Percentiles rank a stretch among this genome's conserved stretches.
These are phyloP conservation scores for Graphiopsis chlorocephala DNA, from an alignment of 2,329 filamentous ascomycete species.

Conservation along the genomic window DNA sequence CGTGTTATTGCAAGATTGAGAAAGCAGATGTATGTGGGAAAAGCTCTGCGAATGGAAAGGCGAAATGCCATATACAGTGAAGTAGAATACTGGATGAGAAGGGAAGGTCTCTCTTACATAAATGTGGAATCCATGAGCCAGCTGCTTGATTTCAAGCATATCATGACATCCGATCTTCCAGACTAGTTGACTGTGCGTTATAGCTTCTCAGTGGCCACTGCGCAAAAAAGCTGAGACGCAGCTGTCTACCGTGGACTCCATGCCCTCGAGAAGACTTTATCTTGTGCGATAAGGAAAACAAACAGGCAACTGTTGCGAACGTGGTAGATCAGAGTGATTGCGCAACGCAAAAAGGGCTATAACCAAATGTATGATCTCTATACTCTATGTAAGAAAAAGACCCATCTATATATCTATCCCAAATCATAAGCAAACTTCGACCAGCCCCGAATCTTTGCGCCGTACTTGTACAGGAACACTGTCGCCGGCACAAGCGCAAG, in stretches of 20 bases:
- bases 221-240: too few relatives aligned
- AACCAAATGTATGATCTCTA: not conserved
- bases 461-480: slow-evolving; percentile 31
- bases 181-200: too few relatives aligned
- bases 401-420: not conserved
- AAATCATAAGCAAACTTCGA: slow-evolving; percentile 23
- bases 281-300: too few relatives aligned
- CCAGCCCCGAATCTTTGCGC: slow-evolving; percentile 25
- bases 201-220: too few relatives aligned
- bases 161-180: too few relatives aligned
- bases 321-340: not conserved
- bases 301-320: too few relatives aligned
- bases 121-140: too few relatives aligned
- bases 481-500: slow-evolving; percentile 31
- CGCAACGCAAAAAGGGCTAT: not conserved
- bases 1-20: slow-evolving; percentile 54
- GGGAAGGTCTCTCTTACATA: too few relatives aligned
- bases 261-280: too few relatives aligned
- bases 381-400: not conserved
- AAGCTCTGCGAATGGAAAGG: not conserved
- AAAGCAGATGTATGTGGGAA: not conserved
- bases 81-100: not conserved
- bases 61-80: not conserved
- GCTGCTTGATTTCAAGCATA: too few relatives aligned
- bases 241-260: too few relatives aligned